These are phyloP conservation scores for Cryoendolithus antarcticus DNA, from an alignment of 2,329 filamentous ascomycete genomes.

Conservation along the genomic window DNA sequence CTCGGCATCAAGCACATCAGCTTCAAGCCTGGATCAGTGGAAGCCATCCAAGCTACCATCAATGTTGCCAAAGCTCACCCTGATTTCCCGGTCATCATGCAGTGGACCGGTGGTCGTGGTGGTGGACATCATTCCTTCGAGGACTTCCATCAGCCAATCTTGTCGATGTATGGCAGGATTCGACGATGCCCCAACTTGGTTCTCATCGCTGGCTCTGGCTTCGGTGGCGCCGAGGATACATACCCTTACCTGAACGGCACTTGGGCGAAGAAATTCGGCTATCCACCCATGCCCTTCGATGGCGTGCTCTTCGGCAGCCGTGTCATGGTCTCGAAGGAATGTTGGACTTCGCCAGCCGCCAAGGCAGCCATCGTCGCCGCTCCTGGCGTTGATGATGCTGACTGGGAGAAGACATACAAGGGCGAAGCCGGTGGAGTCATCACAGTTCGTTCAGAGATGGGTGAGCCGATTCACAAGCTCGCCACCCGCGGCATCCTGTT, in stretches of 20 bases:
- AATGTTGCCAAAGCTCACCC: constrained; percentile 93
- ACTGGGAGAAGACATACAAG: constrained; percentile 93
- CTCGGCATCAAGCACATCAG: constrained; percentile 84
- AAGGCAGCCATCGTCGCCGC: constrained; percentile 87
- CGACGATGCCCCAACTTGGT: constrained; percentile 78
- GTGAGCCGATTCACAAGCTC: constrained; percentile 97
- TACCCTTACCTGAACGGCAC: constrained; percentile 83
- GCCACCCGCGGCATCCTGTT: constrained; percentile 94
- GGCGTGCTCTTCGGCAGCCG: constrained; percentile 83
- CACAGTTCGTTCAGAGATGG: constrained; percentile 97
- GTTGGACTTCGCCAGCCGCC: constrained; percentile 72
- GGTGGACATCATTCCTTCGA: constrained; percentile 92
- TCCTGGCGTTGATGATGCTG: constrained; percentile 62
- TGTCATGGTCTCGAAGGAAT: constrained; percentile 91
- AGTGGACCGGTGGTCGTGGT: constrained; percentile 90
- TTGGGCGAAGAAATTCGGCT: constrained; percentile 79
- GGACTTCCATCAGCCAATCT: constrained; percentile 84
- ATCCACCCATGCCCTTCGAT: constrained; percentile 88
- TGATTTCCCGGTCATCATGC: constrained; percentile 79
- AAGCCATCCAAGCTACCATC: constrained; percentile 79
- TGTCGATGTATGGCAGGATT: constrained; percentile 84
- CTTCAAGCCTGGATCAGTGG: constrained; percentile 85
- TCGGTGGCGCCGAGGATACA: constrained; percentile 79
- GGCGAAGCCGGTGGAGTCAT: constrained; percentile 85
- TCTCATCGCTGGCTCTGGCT: constrained; percentile 80